Base-by-base conservation (phyloP, 352 stramenopile species). In the Pythium coloratum region DNA sequence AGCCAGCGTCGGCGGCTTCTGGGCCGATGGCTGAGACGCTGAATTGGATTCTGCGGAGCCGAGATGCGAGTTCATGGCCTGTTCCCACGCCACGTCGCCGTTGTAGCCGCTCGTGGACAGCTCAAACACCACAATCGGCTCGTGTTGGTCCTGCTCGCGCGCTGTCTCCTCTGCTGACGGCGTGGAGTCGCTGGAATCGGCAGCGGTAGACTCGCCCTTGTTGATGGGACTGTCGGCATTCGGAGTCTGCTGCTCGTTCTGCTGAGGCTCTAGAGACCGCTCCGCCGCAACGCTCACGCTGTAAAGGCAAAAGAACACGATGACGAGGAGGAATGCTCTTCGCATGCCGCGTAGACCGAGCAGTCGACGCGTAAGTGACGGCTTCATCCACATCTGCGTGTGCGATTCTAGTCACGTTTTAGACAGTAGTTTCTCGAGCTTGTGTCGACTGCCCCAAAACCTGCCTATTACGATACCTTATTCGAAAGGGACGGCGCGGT, bases 71-170 rank as follows among this genome's bases (percentile, higher is more conserved):
- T 14, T 26, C 46, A 50, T 53, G 36, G 32, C 26, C 10, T 44
- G 55, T 12, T 57, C 42, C 62, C 62, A 62, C 30, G 24, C 46
- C 30, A 69, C 18, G 24, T 63, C 55, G 44, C 62, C 62, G 30
- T 56, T 26, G 55, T 69, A 63, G 14, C 57, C 62, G 33, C 62
- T 63, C 12, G 62, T 63, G 9, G 20, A 10, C 42, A 69, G 20
- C 62, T 69, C 62, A 18, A 63, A 51, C 55, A 44, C 62, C 34
- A 69, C 42, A 5, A 47, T 26, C 2, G 62, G 55, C 18, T 51
- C 42, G 13, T 6, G 50, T 24, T 56, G 24, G 10, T 36, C 5
- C 24, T 59, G 50, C 9, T 28, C 3, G 20, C 20, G 6, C n/a
- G 30, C 33, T 33, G 47, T 10, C 2, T 28, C 28, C 2, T 33